These are phyloP conservation scores for Dittrichia graveolens DNA, from an alignment of 129 eudicot genomes.

Conservation along the genomic window DNA sequence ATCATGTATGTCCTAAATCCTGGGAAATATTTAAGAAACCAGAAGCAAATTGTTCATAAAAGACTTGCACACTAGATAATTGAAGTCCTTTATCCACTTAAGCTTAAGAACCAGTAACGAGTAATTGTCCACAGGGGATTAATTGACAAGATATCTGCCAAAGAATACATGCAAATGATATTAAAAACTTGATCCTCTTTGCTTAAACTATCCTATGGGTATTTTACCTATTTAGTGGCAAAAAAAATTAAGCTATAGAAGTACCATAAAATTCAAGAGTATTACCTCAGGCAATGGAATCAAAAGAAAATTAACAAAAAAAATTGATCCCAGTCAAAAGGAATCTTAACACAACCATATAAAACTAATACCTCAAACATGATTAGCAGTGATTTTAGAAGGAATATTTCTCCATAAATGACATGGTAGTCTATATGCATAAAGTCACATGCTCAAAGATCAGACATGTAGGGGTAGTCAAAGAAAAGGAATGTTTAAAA, in stretches of 20 bases:
- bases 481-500: not conserved
- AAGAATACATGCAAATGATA: not conserved
- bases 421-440: constrained; percentile 1
- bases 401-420: not conserved
- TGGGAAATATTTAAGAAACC: not conserved
- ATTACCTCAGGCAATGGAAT: not conserved
- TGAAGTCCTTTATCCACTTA: not conserved
- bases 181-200: not conserved
- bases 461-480: not conserved
- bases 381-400: constrained; percentile 3
- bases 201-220: not conserved
- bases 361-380: not conserved
- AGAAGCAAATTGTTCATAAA: not conserved
- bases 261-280: not conserved
- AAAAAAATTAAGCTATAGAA: not conserved
- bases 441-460: not conserved
- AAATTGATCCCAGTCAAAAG: not conserved
- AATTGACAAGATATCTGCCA: not conserved
- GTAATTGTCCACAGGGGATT: not conserved
- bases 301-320: not conserved
- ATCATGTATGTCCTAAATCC: not conserved
- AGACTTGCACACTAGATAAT: not conserved
- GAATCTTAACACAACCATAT: not conserved
- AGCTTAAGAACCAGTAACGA: not conserved
- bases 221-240: not conserved